A percentile compares a stretch with the other conserved stretches of the same genome.
phyloP scores from a whole-genome alignment of 2,329 filamentous ascomycete species.

The Arthrobotrys megalospora region DNA sequence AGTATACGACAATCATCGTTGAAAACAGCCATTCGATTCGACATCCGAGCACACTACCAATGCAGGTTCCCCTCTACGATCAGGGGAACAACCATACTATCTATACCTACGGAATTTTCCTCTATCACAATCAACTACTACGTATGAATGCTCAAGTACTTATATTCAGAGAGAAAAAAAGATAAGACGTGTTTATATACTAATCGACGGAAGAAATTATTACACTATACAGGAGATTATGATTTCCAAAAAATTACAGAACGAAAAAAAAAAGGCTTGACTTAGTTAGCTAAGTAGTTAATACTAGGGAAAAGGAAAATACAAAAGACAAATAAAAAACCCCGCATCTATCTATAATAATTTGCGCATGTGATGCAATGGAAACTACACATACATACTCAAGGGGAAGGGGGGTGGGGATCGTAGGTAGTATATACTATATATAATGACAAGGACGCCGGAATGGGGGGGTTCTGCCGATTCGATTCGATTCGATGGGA shows the following conservation, averaged over 20 bases:
- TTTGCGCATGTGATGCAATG: conserved; percentile 18
- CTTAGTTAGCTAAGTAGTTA: no score
- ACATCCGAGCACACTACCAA: conserved; percentile 43
- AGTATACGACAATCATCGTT: conserved; percentile 6
- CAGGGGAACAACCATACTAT: background rate
- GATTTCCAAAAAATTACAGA: background rate
- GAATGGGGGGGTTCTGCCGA: background rate
- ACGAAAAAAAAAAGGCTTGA: background rate
- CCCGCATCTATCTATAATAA: conserved; percentile 38
- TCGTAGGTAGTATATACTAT: conserved; percentile 12
- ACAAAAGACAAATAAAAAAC: conserved; percentile 11
- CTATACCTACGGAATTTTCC: no score
- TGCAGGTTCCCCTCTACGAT: conserved; percentile 5
- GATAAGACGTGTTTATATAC: conserved; percentile 7
- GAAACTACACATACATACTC: conserved; percentile 22
- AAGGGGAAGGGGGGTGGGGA: conserved; percentile 2
- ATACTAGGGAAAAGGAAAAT: background rate
- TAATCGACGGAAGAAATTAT: conserved; percentile 20
- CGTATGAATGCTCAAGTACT: no score
- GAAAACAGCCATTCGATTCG: conserved; percentile 50
- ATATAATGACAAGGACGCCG: conserved; percentile 16
- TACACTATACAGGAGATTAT: conserved; percentile 31
- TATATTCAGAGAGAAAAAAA: background rate
- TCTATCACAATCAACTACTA: no score
- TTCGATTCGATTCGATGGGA: background rate